A percentile compares a stretch with the other conserved stretches of the same genome.
Evolutionary conservation across 768 basidiomycete genomes (phyloP).

Genomic region (Pleurotus tuber-regium): DNA sequence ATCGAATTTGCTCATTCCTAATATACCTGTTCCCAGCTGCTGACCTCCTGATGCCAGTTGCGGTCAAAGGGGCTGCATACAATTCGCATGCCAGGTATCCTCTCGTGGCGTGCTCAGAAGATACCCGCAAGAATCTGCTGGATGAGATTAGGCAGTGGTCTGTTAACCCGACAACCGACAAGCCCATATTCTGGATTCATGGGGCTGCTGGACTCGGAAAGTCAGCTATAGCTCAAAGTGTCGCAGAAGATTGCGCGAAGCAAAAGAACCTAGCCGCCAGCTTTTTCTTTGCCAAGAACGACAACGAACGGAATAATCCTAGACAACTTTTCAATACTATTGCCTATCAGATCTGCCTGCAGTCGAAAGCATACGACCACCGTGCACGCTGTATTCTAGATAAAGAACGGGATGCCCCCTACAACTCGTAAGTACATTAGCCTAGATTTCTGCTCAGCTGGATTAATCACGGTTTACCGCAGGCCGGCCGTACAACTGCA

Average conservation of each 20-base stretch:
- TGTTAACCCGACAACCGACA: background rate
- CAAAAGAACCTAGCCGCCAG: constrained; percentile 25
- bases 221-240: constrained; percentile 29
- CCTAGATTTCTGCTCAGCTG: background rate
- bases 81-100: background rate
- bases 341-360: constrained; percentile 27
- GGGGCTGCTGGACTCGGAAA: constrained; percentile 33
- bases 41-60: background rate
- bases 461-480: too few species aligned
- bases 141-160: background rate
- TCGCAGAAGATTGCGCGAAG: constrained; percentile 16
- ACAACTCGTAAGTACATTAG: background rate
- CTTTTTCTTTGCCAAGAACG: constrained; percentile 26
- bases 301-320: constrained; percentile 25
- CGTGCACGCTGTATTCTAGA: constrained; percentile 1
- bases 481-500: constrained; percentile 24
- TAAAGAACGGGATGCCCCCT: background rate
- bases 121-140: constrained; percentile 8
- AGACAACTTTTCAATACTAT: constrained; percentile 26
- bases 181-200: constrained; percentile 27
- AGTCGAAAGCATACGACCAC: constrained; percentile 10
- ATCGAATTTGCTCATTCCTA: background rate
- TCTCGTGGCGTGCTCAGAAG: background rate
- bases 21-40: background rate
- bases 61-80: background rate